Evolutionary conservation across 306 rosid genomes (phyloP).

Genomic region (Sesbania bispinosa): DNA sequence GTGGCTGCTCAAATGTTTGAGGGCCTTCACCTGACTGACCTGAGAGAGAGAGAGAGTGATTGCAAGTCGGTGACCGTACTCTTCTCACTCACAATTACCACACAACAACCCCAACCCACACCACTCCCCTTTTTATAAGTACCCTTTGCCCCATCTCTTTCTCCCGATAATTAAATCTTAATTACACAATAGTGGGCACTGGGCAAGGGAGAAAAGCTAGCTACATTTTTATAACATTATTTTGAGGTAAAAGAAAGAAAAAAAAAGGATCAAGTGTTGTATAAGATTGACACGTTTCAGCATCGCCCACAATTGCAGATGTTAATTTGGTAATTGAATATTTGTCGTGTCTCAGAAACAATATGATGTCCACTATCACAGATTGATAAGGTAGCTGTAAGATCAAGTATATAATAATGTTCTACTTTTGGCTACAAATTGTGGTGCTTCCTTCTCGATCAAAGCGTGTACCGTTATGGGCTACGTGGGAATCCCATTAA

Average conservation of each 20-base stretch:
- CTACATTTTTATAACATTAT: neutral
- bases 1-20: neutral
- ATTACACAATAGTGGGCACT: neutral
- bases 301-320: slow-evolving; percentile 1
- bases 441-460: slow-evolving; percentile 39
- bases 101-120: neutral
- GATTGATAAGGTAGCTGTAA: slow-evolving; percentile 33
- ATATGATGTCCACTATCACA: slow-evolving; percentile 25
- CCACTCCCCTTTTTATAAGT: slow-evolving; percentile 36
- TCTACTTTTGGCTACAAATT: slow-evolving; percentile 34
- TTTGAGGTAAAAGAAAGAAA: neutral
- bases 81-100: neutral
- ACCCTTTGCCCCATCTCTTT: slow-evolving; percentile 17
- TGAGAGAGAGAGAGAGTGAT: neutral
- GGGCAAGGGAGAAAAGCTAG: neutral
- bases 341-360: neutral
- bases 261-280: neutral
- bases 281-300: neutral
- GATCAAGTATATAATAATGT: slow-evolving; percentile 24
- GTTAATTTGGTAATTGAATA: neutral
- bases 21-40: no score
- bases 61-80: neutral
- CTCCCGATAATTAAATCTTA: neutral
- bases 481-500: slow-evolving; percentile 47
- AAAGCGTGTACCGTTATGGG: slow-evolving; percentile 28